Percentiles rank a stretch among this genome's conserved stretches.
phyloP scores from a whole-genome alignment of 371 early-diverging fungal genomes.

The Mucor velutinosus region DNA sequence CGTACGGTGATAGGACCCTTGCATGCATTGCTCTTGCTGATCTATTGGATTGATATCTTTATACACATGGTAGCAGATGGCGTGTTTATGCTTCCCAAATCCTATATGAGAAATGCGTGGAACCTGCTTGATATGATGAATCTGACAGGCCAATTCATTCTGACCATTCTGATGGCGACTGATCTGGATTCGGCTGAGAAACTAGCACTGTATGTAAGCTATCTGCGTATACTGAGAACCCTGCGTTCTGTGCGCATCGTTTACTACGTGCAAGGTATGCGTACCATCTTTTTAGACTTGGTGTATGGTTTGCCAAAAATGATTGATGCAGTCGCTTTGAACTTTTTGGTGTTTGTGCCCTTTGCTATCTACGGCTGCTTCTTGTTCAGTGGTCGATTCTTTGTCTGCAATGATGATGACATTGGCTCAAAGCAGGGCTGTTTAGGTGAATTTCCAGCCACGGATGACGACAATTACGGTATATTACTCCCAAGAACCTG shows the following conservation, averaged over 20 bases:
- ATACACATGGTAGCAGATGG: constrained; percentile 51
- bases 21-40: constrained; percentile 31
- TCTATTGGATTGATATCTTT: constrained; percentile 43
- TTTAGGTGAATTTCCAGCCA: constrained; percentile 38
- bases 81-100: constrained; percentile 47
- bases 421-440: constrained; percentile 23
- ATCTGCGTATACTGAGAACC: constrained; percentile 34
- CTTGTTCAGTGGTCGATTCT: constrained; percentile 49
- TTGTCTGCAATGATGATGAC: constrained; percentile 44
- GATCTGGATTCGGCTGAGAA: not conserved
- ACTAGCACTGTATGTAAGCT: not conserved
- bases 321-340: constrained; percentile 48
- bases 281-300: constrained; percentile 48
- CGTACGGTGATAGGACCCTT: constrained; percentile 24
- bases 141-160: constrained; percentile 30
- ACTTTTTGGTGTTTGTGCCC: constrained; percentile 48
- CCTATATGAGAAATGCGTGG: constrained; percentile 49
- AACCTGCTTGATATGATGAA: constrained; percentile 44
- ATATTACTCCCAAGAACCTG: constrained; percentile 49
- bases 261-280: constrained; percentile 49
- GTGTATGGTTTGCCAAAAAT: constrained; percentile 52
- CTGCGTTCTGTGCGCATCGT: constrained; percentile 49
- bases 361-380: constrained; percentile 60
- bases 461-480: constrained; percentile 29
- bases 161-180: constrained; percentile 15